phyloP scores from a whole-genome alignment of 1,284 basidiomycete species.

The Phaffia rhodozyma region DNA sequence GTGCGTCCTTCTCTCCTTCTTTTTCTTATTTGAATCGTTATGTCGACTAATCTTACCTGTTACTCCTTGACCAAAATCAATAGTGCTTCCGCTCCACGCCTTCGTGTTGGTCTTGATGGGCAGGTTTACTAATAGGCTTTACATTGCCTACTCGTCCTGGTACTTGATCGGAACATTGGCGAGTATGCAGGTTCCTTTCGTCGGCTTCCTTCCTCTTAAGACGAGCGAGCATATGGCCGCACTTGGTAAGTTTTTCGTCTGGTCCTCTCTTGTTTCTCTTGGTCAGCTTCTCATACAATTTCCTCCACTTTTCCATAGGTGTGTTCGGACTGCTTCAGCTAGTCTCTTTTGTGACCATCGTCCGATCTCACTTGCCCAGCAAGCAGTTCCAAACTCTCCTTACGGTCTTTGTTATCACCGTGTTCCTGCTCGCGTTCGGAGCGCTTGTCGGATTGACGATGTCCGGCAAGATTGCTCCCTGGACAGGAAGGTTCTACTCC shows the following conservation, averaged over 20 bases:
- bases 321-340: slow-evolving; percentile 96
- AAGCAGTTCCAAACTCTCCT: slow-evolving; percentile 85
- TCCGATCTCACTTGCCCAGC: slow-evolving; percentile 77
- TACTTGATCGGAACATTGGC: slow-evolving; percentile 94
- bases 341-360: slow-evolving; percentile 82
- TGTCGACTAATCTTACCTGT: no score
- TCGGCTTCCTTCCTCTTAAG: slow-evolving; percentile 95
- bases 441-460: slow-evolving; percentile 73
- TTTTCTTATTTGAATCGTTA: not conserved
- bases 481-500: slow-evolving; percentile 99
- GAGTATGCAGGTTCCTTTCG: slow-evolving; percentile 99
- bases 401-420: slow-evolving; percentile 53
- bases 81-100: slow-evolving; percentile 86
- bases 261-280: slow-evolving; percentile 3
- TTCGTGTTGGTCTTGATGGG: slow-evolving; percentile 93
- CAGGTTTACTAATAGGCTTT: slow-evolving; percentile 82
- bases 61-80: no score
- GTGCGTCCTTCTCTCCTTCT: slow-evolving; percentile 20
- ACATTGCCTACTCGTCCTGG: slow-evolving; percentile 93
- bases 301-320: slow-evolving; percentile 38
- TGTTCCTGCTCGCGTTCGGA: slow-evolving; percentile 58
- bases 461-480: slow-evolving; percentile 92
- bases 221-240: slow-evolving; percentile 99
- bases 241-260: slow-evolving; percentile 46
- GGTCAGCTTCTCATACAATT: not conserved